Evolutionary conservation across 2,329 filamentous ascomycete species (phyloP), one percentile per base, ranked within the genome.

Genomic region (Colletotrichum agaves): DNA sequence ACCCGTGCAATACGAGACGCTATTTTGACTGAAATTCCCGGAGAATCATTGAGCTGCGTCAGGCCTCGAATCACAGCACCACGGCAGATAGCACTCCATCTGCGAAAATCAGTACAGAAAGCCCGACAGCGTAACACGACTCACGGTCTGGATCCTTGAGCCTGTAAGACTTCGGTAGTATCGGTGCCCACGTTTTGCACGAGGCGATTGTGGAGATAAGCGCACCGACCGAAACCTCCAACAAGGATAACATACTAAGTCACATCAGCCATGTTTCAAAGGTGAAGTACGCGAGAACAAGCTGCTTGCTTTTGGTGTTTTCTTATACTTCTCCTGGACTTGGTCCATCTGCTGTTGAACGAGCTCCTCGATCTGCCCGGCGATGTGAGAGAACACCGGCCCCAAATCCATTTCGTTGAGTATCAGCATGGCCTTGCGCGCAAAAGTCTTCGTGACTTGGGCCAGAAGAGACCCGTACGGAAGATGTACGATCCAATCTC

Each of bases 181-280:
- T 11, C 41, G 0, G 74, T 33, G 0, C 31, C 21, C 19, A 59
- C 2, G 1, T 3, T 3, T 0, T 41, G n/a, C 0, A 67, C 64
- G 0, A 82, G 57, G 0, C 61, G 61, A 3, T 69, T 46, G 13
- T 67, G 70, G 0, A 83, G 65, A 6, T 77, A 80, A 0, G 58
- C 44, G 12, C 73, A 78, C 1, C 76, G 71, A 0, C 81, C 80
- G 8, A 83, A 78, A 0, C 80, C 81, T 0, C 81, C 81, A 0
- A 78, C 80, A 0, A 83, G 73, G 2, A 81, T 72, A 5, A 82
- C 61, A 21, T 76, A 78, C 81, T 82, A 7, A 17, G 10, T 3
- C 2, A 8, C 67, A 41, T 13, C 3, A 5, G 31, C 5, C 11
- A 35, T n/a, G 1, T 2, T 13, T n/a, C 21, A 27, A 11, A 8